Conservation (phyloP, 495 filamentous ascomycete species). For the Bombardia bombarda region DNA sequence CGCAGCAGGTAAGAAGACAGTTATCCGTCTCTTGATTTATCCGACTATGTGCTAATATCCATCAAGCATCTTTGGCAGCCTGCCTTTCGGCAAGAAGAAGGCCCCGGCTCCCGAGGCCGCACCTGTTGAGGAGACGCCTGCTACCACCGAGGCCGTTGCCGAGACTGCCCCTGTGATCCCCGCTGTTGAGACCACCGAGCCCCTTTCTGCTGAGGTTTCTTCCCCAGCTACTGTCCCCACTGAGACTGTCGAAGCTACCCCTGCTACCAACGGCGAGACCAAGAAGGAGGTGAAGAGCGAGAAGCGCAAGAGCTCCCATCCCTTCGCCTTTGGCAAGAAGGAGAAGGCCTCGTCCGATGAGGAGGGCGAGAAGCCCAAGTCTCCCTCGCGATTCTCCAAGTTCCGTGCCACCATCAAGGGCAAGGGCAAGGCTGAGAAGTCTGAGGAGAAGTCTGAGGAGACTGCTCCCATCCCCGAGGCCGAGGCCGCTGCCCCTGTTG, state of each 20-base stretch:
- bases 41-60: not conserved
- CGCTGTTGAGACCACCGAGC: constrained; percentile 47
- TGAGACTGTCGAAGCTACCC: constrained; percentile 34
- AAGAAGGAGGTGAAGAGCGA: constrained; percentile 45
- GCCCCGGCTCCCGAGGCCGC: constrained; percentile 32
- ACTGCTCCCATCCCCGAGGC: constrained; percentile 25
- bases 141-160: constrained; percentile 38
- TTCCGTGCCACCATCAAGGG: constrained; percentile 46
- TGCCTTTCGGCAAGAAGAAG: constrained; percentile 48
- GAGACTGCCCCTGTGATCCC: constrained; percentile 52
- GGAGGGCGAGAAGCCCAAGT: constrained; percentile 44
- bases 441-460: constrained; percentile 38
- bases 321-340: constrained; percentile 49
- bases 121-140: constrained; percentile 26
- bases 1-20: constrained; percentile 20
- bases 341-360: constrained; percentile 41
- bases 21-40: too few relatives aligned
- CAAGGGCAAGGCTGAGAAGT: constrained; percentile 28
- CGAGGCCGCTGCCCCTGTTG: constrained; percentile 31
- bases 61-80: constrained; percentile 43
- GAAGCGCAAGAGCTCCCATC: constrained; percentile 50
- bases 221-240: constrained; percentile 36
- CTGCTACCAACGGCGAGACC: constrained; percentile 42
- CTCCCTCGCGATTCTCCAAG: constrained; percentile 48
- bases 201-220: constrained; percentile 39